These are phyloP conservation scores for Linum usitatissimum DNA, from an alignment of 345 rosid species.

Conservation along the genomic window DNA sequence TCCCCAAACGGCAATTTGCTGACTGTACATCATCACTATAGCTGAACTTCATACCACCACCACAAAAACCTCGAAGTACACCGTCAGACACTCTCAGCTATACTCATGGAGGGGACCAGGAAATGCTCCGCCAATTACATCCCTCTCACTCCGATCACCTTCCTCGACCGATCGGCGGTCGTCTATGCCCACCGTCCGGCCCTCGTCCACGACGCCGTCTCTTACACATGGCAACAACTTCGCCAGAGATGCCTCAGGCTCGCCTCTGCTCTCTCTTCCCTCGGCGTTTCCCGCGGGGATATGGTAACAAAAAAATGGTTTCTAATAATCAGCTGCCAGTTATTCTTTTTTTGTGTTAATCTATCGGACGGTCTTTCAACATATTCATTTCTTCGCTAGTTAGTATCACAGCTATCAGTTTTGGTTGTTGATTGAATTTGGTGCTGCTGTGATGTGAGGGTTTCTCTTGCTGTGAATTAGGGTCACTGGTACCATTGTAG, in stretches of 20 bases:
- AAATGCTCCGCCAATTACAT: slow-evolving; percentile 35
- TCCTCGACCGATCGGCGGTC: slow-evolving; percentile 46
- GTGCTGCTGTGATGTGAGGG: too few species aligned
- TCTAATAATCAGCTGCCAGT: neutral
- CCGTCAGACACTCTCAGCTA: neutral
- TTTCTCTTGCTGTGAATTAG: too few species aligned
- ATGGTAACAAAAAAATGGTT: slow-evolving; percentile 20
- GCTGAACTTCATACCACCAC: too few species aligned
- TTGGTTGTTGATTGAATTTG: too few species aligned
- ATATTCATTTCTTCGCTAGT: too few species aligned
- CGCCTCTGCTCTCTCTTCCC: slow-evolving; percentile 43
- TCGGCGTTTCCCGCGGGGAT: slow-evolving; percentile 37
- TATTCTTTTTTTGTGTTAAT: too few species aligned
- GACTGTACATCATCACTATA: too few species aligned
- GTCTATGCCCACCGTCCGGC: slow-evolving; percentile 37
- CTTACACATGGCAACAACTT: slow-evolving; percentile 45
- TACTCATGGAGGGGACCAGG: neutral
- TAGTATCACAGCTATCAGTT: too few species aligned
- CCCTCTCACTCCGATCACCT: slow-evolving; percentile 47
- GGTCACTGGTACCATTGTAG: too few species aligned
- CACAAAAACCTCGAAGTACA: neutral
- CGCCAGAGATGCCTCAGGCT: slow-evolving; percentile 43
- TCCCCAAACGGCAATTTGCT: too few species aligned
- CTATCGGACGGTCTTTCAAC: too few species aligned
- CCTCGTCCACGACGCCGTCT: slow-evolving; percentile 36